Evolutionary conservation across 371 early-diverging fungal genomes (phyloP).

Genomic region (Mucor plumbeus): DNA sequence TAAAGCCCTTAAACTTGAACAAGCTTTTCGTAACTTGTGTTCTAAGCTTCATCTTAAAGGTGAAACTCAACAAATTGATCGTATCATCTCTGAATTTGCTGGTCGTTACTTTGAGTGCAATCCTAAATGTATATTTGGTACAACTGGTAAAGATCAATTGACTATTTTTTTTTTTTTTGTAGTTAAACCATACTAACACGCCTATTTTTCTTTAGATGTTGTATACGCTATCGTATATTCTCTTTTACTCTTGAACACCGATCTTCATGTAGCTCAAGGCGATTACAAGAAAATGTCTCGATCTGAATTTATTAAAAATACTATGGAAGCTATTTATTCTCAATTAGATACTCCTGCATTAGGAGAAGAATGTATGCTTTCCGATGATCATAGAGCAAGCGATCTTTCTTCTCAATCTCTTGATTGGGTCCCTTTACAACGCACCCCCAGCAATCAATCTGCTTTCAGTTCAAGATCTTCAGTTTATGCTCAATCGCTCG

Average conservation of each 20-base stretch:
- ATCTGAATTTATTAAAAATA: constrained; percentile 58
- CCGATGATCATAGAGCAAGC: constrained; percentile 13
- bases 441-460: constrained; percentile 27
- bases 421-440: constrained; percentile 22
- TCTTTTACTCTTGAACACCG: constrained; percentile 87
- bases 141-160: constrained; percentile 20
- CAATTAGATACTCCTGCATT: constrained; percentile 27
- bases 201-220: constrained; percentile 44
- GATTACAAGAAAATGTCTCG: constrained; percentile 63
- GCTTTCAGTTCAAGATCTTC: constrained; percentile 12
- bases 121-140: constrained; percentile 52
- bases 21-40: constrained; percentile 75
- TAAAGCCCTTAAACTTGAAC: constrained; percentile 65
- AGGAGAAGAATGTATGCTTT: constrained; percentile 9
- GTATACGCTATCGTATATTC: constrained; percentile 86
- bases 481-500: constrained; percentile 13
- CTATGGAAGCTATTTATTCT: constrained; percentile 48
- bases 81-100: constrained; percentile 76
- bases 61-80: constrained; percentile 87
- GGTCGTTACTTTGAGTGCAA: constrained; percentile 79
- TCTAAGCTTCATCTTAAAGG: constrained; percentile 75
- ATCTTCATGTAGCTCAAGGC: constrained; percentile 79
- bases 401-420: constrained; percentile 16
- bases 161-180: background rate
- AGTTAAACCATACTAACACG: background rate